Evolutionary conservation across 345 rosid species (phyloP), one percentile per base, ranked within the genome.

Genomic region (Physaria fendleri): DNA sequence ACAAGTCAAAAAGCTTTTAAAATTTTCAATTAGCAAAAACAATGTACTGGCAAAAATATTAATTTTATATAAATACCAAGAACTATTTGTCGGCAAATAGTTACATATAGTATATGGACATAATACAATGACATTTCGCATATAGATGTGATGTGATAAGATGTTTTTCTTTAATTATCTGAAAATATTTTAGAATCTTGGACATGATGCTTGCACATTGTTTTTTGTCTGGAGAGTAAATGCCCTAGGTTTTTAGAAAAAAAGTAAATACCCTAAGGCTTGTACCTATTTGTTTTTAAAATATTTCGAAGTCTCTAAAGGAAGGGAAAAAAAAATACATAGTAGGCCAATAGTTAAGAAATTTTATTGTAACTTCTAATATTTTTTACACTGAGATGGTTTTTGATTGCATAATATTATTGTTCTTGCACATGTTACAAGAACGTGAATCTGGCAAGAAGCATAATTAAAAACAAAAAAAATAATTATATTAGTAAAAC

Each of bases 51-150:
- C 16, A 32, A 10, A 49, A 49, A 49, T 30, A 32, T 57, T 48
- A 42, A 9, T 16, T 34, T 5, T 27, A 2, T 46, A 8, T 22
- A 41, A 29, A 51, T 15, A 62, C 23, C 40, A 34, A 24, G 27
- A 51, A 61, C 55, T 55, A 46, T 62, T 30, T 69, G 74, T 69
- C 74, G 74, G 74, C 74, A 62, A 55, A 39, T 39, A 32, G 62
- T 46, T 69, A 62, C 51, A 46, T 44, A 65, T 55, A 20, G 14
- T 5, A 21, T 44, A 42, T n/a, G n/a, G 38, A 35, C 63, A 65
- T 38, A 33, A 56, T 21, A 24, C 34, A 56, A 56, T 10, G 55
- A 25, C 38, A 29, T 15, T 38, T 39, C 7, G 3, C 47, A 38
- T 48, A 13, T 39, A 6, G 8, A 10, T 60, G 10, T 51, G 62